Evolutionary conservation across 495 filamentous ascomycete species (phyloP).

Genomic region (Penicillium flavigenum): DNA sequence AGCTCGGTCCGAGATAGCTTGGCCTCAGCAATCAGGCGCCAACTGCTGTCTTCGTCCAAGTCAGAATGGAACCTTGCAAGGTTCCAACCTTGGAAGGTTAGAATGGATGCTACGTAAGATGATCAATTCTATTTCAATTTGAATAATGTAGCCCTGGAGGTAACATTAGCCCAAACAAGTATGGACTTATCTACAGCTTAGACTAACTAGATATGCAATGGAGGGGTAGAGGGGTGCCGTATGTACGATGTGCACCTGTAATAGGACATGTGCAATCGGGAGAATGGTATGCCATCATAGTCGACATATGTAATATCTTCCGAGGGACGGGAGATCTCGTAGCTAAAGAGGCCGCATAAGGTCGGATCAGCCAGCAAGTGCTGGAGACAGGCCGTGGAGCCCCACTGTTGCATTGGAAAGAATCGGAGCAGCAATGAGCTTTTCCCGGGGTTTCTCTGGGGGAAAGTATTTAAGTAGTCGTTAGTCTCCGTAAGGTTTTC

Average conservation of each 20-base stretch:
- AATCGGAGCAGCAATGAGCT: constrained; percentile 40
- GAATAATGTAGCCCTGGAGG: neutral
- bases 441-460: constrained; percentile 28
- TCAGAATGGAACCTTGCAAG: neutral
- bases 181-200: neutral
- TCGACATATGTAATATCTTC: constrained; percentile 26
- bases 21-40: neutral
- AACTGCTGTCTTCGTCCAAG: constrained; percentile 1
- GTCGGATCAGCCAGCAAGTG: constrained; percentile 36
- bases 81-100: too few species aligned
- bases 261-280: constrained; percentile 3
- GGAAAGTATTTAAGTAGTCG: constrained; percentile 34
- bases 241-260: neutral
- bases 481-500: constrained; percentile 27
- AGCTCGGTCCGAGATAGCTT: neutral
- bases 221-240: constrained; percentile 1
- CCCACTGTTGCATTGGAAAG: constrained; percentile 47
- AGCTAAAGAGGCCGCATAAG: constrained; percentile 30
- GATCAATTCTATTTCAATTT: constrained; percentile 8
- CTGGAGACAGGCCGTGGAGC: constrained; percentile 29
- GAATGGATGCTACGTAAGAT: constrained; percentile 5
- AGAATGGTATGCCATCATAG: constrained; percentile 21
- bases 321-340: constrained; percentile 50
- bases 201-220: neutral
- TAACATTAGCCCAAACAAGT: neutral